Conservation (phyloP, 2,329 filamentous ascomycete species). For the Aspergillus viridinutans region DNA sequence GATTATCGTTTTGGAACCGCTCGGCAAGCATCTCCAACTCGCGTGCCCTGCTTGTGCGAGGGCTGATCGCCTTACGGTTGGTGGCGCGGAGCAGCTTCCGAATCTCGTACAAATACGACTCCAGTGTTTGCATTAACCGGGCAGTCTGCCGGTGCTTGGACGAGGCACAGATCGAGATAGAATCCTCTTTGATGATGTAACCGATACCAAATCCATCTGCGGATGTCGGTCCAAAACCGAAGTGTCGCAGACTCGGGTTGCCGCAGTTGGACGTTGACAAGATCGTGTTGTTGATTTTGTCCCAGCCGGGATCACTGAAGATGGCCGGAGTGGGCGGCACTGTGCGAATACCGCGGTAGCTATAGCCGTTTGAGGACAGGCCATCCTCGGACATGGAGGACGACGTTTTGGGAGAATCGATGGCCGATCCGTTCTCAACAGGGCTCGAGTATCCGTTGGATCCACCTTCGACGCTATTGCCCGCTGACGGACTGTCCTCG, state of each 20-base stretch:
- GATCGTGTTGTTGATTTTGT: constrained; percentile 90
- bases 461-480: constrained; percentile 47
- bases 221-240: constrained; percentile 92
- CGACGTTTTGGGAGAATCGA: constrained; percentile 25
- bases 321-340: constrained; percentile 61
- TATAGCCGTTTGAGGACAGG: constrained; percentile 52
- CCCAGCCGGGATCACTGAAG: constrained; percentile 87
- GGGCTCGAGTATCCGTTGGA: constrained; percentile 64
- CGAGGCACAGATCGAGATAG: constrained; percentile 83
- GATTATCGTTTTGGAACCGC: constrained; percentile 47
- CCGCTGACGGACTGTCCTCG: constrained; percentile 55
- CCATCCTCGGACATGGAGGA: constrained; percentile 43
- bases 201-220: constrained; percentile 95
- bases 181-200: constrained; percentile 96
- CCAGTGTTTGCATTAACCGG: constrained; percentile 82
- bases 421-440: constrained; percentile 25
- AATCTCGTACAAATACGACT: constrained; percentile 87
- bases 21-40: constrained; percentile 54
- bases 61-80: constrained; percentile 51
- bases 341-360: constrained; percentile 45
- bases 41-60: constrained; percentile 54
- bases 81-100: constrained; percentile 75
- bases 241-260: constrained; percentile 89
- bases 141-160: constrained; percentile 92
- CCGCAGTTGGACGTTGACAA: constrained; percentile 98